Conservation (phyloP, 2,329 filamentous ascomycete genomes). For the Alternaria metachromatica region DNA sequence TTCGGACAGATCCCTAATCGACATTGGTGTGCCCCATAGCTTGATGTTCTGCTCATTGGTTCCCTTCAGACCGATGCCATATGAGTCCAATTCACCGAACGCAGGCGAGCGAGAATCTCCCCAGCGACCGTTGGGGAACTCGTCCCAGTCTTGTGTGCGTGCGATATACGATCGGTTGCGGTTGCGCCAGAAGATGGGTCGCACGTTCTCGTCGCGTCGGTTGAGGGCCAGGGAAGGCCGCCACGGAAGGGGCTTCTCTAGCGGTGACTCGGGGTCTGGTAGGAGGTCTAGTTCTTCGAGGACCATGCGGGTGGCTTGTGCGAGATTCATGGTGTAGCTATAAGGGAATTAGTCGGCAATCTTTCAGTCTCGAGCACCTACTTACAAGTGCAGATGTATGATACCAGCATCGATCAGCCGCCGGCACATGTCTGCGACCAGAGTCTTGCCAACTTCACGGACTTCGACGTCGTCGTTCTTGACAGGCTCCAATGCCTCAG, state of each 20-base stretch:
- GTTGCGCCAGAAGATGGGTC: slow-evolving; percentile 98
- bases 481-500: slow-evolving; percentile 82
- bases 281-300: slow-evolving; percentile 86
- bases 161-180: slow-evolving; percentile 94
- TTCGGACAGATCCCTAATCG: slow-evolving; percentile 78
- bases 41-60: slow-evolving; percentile 96
- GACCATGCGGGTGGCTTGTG: slow-evolving; percentile 91
- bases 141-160: slow-evolving; percentile 97
- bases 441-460: slow-evolving; percentile 82
- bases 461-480: slow-evolving; percentile 97
- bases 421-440: slow-evolving; percentile 89
- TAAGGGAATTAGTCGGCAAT: slow-evolving; percentile 9
- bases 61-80: slow-evolving; percentile 91
- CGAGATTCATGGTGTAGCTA: slow-evolving; percentile 97
- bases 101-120: slow-evolving; percentile 95
- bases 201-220: slow-evolving; percentile 90
- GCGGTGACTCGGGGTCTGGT: slow-evolving; percentile 76
- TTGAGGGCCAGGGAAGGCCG: slow-evolving; percentile 90
- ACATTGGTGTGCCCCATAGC: slow-evolving; percentile 87
- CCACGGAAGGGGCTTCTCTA: slow-evolving; percentile 94
- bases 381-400: slow-evolving; percentile 84
- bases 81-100: slow-evolving; percentile 93
- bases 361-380: background rate
- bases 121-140: slow-evolving; percentile 98
- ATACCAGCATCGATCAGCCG: slow-evolving; percentile 84